Evolutionary conservation across 345 rosid genomes (phyloP).

Genomic region (Odontarrhena argentea): DNA sequence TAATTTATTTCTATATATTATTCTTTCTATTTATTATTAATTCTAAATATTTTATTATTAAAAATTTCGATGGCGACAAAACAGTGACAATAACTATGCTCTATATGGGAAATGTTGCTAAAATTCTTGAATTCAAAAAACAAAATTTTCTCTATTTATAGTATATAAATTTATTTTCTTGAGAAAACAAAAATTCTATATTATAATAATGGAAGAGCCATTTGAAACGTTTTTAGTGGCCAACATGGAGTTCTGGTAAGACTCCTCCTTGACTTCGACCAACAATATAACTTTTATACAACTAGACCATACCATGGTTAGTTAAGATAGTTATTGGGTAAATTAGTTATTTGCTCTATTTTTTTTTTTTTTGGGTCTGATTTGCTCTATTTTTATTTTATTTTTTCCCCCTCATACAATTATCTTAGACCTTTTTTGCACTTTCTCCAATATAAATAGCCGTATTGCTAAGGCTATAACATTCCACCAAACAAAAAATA

Average conservation of each 20-base stretch:
- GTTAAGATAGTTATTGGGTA: conserved; percentile 1
- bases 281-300: conserved; percentile 4
- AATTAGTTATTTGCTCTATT: background rate
- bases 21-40: no score
- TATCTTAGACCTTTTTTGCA: conserved; percentile 12
- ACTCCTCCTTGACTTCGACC: conserved; percentile 21
- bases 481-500: conserved; percentile 9
- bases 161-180: no score
- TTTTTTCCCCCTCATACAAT: no score
- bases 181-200: no score
- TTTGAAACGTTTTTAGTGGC: conserved; percentile 1
- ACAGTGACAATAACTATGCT: no score
- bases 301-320: conserved; percentile 16
- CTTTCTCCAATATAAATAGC: conserved; percentile 32
- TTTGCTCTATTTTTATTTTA: background rate
- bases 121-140: no score
- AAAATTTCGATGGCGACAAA: no score
- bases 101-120: no score
- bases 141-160: no score
- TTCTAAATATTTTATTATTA: no score
- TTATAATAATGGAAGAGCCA: background rate
- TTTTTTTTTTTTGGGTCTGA: background rate
- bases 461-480: conserved; percentile 17
- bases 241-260: conserved; percentile 7
- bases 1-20: no score